Evolutionary conservation across 805 yeast genomes (phyloP).

Genomic region (Schwanniomyces yamadae): DNA sequence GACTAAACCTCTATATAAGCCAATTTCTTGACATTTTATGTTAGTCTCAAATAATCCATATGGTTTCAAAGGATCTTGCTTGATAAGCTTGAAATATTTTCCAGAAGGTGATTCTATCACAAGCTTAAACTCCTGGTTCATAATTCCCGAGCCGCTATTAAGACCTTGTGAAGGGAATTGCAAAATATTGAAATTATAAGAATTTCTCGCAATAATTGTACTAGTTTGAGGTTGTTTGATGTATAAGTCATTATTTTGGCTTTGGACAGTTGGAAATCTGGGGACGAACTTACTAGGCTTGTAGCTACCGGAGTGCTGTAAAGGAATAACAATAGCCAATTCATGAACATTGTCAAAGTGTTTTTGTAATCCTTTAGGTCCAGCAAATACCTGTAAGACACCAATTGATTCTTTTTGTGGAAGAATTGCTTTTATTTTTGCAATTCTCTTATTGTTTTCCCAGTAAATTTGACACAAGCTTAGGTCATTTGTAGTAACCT

Average conservation of each 20-base stretch:
- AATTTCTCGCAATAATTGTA: conserved; percentile 52
- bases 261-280: conserved; percentile 68
- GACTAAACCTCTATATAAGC: conserved; percentile 81
- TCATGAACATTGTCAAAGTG: conserved; percentile 62
- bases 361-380: conserved; percentile 58
- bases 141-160: conserved; percentile 32
- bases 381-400: conserved; percentile 71
- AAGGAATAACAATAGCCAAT: conserved; percentile 69
- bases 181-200: conserved; percentile 62
- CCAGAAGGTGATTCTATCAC: conserved; percentile 87
- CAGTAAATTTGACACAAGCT: conserved; percentile 80
- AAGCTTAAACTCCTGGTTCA: conserved; percentile 50
- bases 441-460: conserved; percentile 59
- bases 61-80: conserved; percentile 46
- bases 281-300: conserved; percentile 67
- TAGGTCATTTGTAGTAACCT: conserved; percentile 45
- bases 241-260: conserved; percentile 72
- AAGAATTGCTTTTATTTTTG: conserved; percentile 75
- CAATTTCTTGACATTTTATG: conserved; percentile 65
- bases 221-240: conserved; percentile 81
- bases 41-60: conserved; percentile 60
- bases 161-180: conserved; percentile 60
- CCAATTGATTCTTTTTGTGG: conserved; percentile 74
- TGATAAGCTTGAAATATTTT: conserved; percentile 58
- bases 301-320: conserved; percentile 66